A percentile compares a stretch with the other conserved stretches of the same genome.
phyloP scores from a whole-genome alignment of 2,329 filamentous ascomycete species.

The Penicillium thymicola region DNA sequence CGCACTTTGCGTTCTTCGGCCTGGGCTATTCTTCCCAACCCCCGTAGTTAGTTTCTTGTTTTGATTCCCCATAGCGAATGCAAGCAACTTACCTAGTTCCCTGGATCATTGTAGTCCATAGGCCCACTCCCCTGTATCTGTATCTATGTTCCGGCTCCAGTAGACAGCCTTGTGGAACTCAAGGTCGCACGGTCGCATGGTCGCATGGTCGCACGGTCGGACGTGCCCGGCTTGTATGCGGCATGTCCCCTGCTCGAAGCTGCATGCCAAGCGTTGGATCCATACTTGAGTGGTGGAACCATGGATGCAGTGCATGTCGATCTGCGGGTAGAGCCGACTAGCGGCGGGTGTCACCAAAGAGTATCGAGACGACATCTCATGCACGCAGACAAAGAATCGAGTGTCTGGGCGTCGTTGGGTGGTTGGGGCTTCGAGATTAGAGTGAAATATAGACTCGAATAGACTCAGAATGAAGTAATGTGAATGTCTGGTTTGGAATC shows the following conservation, averaged over 20 bases:
- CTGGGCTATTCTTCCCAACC: not conserved
- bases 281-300: not conserved
- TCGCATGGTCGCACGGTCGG: not conserved
- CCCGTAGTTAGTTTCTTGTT: slow-evolving; percentile 3
- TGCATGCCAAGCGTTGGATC: slow-evolving; percentile 3
- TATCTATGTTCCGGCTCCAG: not conserved
- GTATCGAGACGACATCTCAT: slow-evolving; percentile 10
- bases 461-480: not conserved
- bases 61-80: slow-evolving; percentile 8
- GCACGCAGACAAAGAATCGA: not conserved
- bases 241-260: not conserved
- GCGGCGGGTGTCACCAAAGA: slow-evolving; percentile 2
- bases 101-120: not conserved
- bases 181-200: not conserved
- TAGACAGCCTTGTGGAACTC: not conserved
- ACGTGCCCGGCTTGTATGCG: not conserved
- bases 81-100: not conserved
- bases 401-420: not conserved
- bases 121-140: not conserved
- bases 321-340: not conserved
- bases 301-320: not conserved
- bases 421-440: not conserved
- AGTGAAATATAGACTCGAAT: not conserved
- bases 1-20: not conserved
- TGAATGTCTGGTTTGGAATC: no score